Base-by-base conservation (phyloP, 2,329 filamentous ascomycete genomes). In the Aspergillus fructus region DNA sequence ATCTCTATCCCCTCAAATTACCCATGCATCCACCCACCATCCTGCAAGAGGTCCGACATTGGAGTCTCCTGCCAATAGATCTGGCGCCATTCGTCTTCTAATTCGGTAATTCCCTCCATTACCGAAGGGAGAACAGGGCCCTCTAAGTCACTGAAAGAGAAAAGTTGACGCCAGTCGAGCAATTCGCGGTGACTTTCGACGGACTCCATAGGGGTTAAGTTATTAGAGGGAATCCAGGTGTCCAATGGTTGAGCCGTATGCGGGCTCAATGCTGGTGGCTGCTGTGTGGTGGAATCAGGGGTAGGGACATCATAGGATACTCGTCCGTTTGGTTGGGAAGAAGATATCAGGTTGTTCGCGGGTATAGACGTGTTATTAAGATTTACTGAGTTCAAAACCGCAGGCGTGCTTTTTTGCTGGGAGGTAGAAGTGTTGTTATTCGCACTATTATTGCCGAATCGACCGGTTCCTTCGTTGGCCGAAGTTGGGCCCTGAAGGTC, bases 71-170 rank as follows among this genome's bases (percentile, higher is more conserved):
- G 74, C 68, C 74, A 73, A 54, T 78, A 78, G 8, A 78, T 71
- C 58, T 77, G 74, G n/a, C 75, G 71, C 75, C 75, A 78, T 62
- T 78, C 75, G 41, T 77, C 72, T 61, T 77, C 74, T 55, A 77
- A 65, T 48, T 77, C 74, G 5, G 72, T 69, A 4, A 76, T 62
- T 19, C 72, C 71, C 49, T 76, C 75, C 46, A 73, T 65, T 5
- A 70, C 66, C 60, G 75, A 70, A 3, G 74, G 71, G 5, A 70
- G 71, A 5, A 69, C 67, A 3, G 73, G 68, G 24, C 74, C 68
- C 13, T 75, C 74, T 15, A 71, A 60, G 56, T 75, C 74, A 3
- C 69, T 69, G 46, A 76, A 76, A 12, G 74, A 71, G 56, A 77
- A 77, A 5, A 77, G 63, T 58, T 76, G 74, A 33, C 73, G 69